phyloP scores from a whole-genome alignment of 78 protist species.

The Creolimax fragrantissima region DNA sequence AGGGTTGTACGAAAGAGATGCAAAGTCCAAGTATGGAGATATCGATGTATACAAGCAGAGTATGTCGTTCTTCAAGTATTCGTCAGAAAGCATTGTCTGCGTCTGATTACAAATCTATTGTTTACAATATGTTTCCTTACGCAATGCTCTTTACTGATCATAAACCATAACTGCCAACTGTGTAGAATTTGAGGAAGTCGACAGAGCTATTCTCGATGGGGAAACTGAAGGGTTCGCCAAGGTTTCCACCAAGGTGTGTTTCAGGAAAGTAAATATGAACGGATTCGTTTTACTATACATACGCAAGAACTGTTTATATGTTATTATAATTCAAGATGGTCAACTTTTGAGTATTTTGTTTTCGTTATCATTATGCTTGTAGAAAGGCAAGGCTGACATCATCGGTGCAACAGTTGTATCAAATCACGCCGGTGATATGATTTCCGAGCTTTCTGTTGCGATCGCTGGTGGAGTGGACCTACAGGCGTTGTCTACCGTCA shows the following conservation, averaged over 20 bases:
- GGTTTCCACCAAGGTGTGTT: not conserved
- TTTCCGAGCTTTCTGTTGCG: slow-evolving; percentile 45
- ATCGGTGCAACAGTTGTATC: slow-evolving; percentile 58
- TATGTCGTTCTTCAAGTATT: not conserved
- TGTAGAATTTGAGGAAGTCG: slow-evolving; percentile 33
- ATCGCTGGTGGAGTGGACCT: not conserved
- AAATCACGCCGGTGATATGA: slow-evolving; percentile 48
- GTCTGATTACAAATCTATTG: too few relatives aligned
- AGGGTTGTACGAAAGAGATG: slow-evolving; percentile 34
- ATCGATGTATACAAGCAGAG: not conserved
- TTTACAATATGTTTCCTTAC: too few relatives aligned
- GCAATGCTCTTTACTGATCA: too few relatives aligned
- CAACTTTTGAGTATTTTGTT: too few relatives aligned
- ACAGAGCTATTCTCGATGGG: slow-evolving; percentile 42
- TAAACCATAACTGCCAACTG: not conserved
- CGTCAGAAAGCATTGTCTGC: too few relatives aligned
- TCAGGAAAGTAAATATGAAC: too few relatives aligned
- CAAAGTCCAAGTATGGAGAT: not conserved
- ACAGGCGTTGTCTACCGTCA: not conserved
- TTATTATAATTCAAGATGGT: too few relatives aligned
- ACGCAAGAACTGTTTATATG: too few relatives aligned
- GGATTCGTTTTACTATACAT: too few relatives aligned
- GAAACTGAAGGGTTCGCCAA: slow-evolving; percentile 37
- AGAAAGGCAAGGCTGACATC: slow-evolving; percentile 2
- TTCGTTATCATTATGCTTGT: not conserved